Evolutionary conservation across 352 stramenopile genomes (phyloP).

Genomic region (Phytophthora pini): DNA sequence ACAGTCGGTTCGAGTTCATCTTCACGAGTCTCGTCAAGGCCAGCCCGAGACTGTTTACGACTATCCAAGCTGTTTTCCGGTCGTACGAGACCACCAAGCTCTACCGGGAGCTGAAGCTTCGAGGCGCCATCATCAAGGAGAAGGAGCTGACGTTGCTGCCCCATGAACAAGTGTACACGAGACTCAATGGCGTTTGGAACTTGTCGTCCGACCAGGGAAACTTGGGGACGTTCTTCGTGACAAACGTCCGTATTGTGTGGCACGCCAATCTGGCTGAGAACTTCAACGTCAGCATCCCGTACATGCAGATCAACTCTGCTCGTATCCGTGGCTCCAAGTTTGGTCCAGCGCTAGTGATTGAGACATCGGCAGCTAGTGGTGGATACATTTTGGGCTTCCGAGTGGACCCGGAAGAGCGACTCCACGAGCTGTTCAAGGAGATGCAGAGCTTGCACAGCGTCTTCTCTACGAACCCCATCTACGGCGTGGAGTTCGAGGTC

Average conservation of each 20-base stretch:
- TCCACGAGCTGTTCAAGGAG: constrained; percentile 88
- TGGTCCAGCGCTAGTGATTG: constrained; percentile 89
- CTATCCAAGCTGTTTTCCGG: constrained; percentile 91
- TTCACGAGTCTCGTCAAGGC: constrained; percentile 94
- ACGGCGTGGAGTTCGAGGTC: constrained; percentile 89
- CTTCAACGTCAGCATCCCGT: constrained; percentile 96
- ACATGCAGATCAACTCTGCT: constrained; percentile 93
- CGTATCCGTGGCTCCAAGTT: constrained; percentile 92
- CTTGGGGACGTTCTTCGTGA: constrained; percentile 93
- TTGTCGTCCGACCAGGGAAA: constrained; percentile 93
- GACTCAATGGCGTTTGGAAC: constrained; percentile 92
- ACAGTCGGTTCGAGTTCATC: constrained; percentile 93
- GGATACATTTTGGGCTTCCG: constrained; percentile 94
- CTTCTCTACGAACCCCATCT: constrained; percentile 89
- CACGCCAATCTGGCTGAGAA: constrained; percentile 94
- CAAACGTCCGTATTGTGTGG: constrained; percentile 94
- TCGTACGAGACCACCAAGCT: constrained; percentile 94
- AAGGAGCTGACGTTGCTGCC: constrained; percentile 88
- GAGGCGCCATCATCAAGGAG: constrained; percentile 92
- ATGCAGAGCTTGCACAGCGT: constrained; percentile 84
- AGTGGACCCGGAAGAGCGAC: constrained; percentile 86
- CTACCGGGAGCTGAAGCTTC: constrained; percentile 93
- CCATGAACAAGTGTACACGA: constrained; percentile 91
- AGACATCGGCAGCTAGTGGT: constrained; percentile 81
- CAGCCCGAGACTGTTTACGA: constrained; percentile 92